Evolutionary conservation across 441 rosid species (phyloP).

Genomic region (Daphne laureola): DNA sequence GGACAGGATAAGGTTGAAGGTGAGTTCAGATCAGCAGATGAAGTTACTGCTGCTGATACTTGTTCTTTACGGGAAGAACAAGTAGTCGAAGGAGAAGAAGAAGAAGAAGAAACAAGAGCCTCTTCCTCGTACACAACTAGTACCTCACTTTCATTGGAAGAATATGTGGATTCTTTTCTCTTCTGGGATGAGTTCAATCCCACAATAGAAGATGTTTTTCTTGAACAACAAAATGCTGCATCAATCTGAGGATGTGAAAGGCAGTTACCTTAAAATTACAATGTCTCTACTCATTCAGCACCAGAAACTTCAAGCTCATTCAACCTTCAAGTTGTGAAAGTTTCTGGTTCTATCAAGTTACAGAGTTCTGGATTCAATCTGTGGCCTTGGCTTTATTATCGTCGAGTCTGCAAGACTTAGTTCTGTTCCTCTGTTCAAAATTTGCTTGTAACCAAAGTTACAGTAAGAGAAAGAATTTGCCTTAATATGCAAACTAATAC

Average conservation of each 20-base stretch:
- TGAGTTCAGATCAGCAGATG: slow-evolving; percentile 17
- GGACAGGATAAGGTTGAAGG: slow-evolving; percentile 7
- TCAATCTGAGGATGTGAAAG: too few species aligned
- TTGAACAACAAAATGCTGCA: slow-evolving; percentile 13
- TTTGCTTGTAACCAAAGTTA: too few species aligned
- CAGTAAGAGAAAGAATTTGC: too few species aligned
- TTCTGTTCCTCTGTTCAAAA: too few species aligned
- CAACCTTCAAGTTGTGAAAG: too few species aligned
- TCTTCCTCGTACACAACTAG: slow-evolving; percentile 13
- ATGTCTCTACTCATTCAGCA: too few species aligned
- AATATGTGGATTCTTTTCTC: slow-evolving; percentile 40
- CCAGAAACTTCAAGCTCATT: too few species aligned
- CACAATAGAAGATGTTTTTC: slow-evolving; percentile 34
- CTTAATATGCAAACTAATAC: slow-evolving; percentile 9
- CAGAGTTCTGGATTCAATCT: too few species aligned
- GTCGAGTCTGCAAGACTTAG: too few species aligned
- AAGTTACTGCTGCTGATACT: slow-evolving; percentile 15
- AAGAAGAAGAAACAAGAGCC: slow-evolving; percentile 18
- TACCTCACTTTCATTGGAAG: slow-evolving; percentile 23
- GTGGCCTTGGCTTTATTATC: too few species aligned
- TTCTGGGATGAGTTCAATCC: slow-evolving; percentile 47
- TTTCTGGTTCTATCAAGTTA: too few species aligned
- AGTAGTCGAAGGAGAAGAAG: background rate
- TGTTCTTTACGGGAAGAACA: slow-evolving; percentile 20
- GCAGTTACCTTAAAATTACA: too few species aligned